Base-by-base conservation (phyloP, 805 yeast species). In the Candida methanosorbosa region DNA sequence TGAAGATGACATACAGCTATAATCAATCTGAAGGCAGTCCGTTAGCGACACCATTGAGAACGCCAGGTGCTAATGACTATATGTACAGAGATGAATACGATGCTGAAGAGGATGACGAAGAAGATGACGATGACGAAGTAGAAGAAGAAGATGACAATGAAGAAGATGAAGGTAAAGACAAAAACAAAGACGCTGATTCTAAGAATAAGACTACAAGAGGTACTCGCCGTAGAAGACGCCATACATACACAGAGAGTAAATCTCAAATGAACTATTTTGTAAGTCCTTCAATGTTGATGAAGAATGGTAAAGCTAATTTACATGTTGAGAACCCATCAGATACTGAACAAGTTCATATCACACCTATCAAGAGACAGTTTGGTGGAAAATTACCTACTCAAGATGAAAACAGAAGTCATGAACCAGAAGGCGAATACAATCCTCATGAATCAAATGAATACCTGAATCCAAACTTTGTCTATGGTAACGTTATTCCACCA, bases 301-400 rank as follows among this genome's bases (percentile, higher is more conserved):
- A 49, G 25, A 48, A 47, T 34, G 23, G 17, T 19, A 16, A 17
- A 7, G 18, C 19, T 7, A 16, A 15, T n/a, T 11, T 16, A 6
- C 29, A 24, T 18, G 29, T 9, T 16, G 11, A 27, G 9, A 27
- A 8, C 29, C n/a, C n/a, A n/a, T n/a, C n/a, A n/a, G n/a, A n/a
- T n/a, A n/a, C n/a, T n/a, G n/a, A n/a, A n/a, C n/a, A n/a, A n/a
- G n/a, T n/a, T n/a, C 27, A 31, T 23, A 18, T 18, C 9, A 32
- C 35, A 9, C 35, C 35, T 17, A 32, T 32, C 19, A 32, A 32
- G 18, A n/a, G 30, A 12, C 35, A 50, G 33, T 54, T 53, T 39
- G 57, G 57, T 16, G 57, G 55, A 19, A 50, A 47, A 34, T 32
- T 53, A 25, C 41, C 48, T 17, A n/a, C n/a, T n/a, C n/a, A n/a